Evolutionary conservation across 306 rosid genomes (phyloP).

Genomic region (Ammopiptanthus mongolicus): DNA sequence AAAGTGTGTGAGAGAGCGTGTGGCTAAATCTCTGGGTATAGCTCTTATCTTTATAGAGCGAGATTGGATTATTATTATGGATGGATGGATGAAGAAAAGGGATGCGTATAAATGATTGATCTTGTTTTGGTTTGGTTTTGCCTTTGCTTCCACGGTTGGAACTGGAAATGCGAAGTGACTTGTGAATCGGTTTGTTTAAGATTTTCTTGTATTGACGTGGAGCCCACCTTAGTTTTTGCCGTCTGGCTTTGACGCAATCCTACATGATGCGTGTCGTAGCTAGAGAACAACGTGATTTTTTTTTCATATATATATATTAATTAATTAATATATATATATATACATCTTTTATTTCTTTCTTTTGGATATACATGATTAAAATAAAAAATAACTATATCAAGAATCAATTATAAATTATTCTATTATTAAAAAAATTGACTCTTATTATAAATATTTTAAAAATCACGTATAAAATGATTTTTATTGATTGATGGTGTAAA

Average conservation of each 20-base stretch:
- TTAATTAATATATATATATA: no score
- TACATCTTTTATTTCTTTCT: no score
- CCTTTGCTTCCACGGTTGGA: constrained; percentile 25
- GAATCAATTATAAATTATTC: no score
- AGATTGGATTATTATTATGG: neutral
- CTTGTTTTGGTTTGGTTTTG: neutral
- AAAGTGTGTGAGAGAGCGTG: neutral
- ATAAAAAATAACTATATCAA: no score
- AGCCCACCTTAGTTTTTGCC: neutral
- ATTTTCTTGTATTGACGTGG: neutral
- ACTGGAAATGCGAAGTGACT: neutral
- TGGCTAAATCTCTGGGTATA: neutral
- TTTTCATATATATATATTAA: neutral
- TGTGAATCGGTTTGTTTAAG: neutral
- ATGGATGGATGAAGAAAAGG: neutral
- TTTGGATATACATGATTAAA: no score
- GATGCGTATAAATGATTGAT: neutral
- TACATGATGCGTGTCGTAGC: neutral
- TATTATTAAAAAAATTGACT: no score
- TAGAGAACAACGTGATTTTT: neutral
- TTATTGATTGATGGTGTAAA: no score
- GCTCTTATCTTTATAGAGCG: neutral
- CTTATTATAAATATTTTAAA: no score
- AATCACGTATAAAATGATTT: no score
- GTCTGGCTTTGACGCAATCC: neutral